A percentile compares a stretch with the other conserved stretches of the same genome.
Evolutionary conservation across 2,329 filamentous ascomycete species (phyloP).

Genomic region (Phialemonium atrogriseum): DNA sequence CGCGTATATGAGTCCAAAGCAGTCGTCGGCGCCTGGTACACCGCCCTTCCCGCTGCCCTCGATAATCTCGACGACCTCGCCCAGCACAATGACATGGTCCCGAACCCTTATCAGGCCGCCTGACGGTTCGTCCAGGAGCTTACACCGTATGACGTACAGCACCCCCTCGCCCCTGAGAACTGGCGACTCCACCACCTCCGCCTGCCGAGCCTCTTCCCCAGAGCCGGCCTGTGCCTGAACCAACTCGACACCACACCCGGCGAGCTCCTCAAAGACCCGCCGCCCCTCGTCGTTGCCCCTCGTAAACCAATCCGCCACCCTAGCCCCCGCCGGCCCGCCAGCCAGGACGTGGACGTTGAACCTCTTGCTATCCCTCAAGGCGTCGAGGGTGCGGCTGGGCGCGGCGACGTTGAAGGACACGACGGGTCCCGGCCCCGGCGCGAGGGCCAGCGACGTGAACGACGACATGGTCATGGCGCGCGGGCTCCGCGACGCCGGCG

Average conservation of each 20-base stretch:
- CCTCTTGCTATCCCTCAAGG: constrained; percentile 30
- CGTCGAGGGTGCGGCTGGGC: constrained; percentile 47
- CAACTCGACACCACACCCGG: constrained; percentile 7
- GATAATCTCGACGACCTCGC: constrained; percentile 39
- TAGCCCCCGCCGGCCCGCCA: constrained; percentile 36
- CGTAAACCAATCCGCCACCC: constrained; percentile 43
- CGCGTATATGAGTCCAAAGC: constrained; percentile 40
- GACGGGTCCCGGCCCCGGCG: constrained; percentile 44
- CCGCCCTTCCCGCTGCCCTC: constrained; percentile 16
- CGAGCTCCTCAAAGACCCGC: constrained; percentile 7
- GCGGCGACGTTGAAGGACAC: constrained; percentile 50
- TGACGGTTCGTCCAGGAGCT: constrained; percentile 27
- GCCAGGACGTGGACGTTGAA: constrained; percentile 50
- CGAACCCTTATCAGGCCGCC: constrained; percentile 36
- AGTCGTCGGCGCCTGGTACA: constrained; percentile 14
- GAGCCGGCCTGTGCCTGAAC: too few species aligned
- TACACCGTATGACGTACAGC: constrained; percentile 38
- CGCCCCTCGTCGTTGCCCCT: constrained; percentile 33
- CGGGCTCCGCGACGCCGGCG: constrained; percentile 20
- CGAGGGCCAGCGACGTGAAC: constrained; percentile 45
- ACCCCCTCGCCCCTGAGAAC: constrained; percentile 43
- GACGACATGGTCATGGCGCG: constrained; percentile 54
- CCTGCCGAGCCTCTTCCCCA: too few species aligned
- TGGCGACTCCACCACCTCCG: constrained; percentile 22
- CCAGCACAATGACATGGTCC: constrained; percentile 44